Conservation (phyloP, 768 basidiomycete genomes). For the Agrocybe praecox region DNA sequence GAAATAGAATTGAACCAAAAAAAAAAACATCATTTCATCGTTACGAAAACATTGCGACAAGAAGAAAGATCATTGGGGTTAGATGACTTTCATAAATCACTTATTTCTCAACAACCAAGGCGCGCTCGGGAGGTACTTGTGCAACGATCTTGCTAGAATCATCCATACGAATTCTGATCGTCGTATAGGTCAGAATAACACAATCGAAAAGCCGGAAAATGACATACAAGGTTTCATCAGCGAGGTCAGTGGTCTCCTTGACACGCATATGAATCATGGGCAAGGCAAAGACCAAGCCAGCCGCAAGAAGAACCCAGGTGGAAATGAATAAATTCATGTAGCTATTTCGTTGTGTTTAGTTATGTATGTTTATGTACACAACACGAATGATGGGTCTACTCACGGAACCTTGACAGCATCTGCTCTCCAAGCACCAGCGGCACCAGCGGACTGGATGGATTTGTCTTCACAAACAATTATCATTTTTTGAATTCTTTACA, state of each 20-base stretch:
- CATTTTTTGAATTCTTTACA: no score
- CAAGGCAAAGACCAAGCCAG: conserved; percentile 64
- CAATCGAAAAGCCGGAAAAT: conserved; percentile 12
- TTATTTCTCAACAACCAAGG: background rate
- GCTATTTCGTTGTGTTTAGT: conserved; percentile 21
- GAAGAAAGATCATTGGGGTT: background rate
- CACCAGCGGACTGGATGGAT: conserved; percentile 76
- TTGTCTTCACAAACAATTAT: conserved; percentile 29
- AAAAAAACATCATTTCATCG: background rate
- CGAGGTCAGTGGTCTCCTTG: conserved; percentile 55
- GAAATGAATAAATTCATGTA: conserved; percentile 76
- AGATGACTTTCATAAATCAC: background rate
- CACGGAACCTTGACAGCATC: conserved; percentile 67
- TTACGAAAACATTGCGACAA: background rate
- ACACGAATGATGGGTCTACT: conserved; percentile 27
- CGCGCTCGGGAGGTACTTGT: conserved; percentile 1
- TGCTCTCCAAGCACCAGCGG: conserved; percentile 71
- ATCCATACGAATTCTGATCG: conserved; percentile 42
- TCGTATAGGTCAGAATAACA: background rate
- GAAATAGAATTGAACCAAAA: no score
- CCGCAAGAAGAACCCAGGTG: conserved; percentile 72
- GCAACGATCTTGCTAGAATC: conserved; percentile 35
- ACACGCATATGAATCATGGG: conserved; percentile 78
- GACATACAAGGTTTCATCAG: conserved; percentile 55
- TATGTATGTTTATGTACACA: background rate